Conservation (phyloP, 2,329 filamentous ascomycete species). For the Polychaeton citri region DNA sequence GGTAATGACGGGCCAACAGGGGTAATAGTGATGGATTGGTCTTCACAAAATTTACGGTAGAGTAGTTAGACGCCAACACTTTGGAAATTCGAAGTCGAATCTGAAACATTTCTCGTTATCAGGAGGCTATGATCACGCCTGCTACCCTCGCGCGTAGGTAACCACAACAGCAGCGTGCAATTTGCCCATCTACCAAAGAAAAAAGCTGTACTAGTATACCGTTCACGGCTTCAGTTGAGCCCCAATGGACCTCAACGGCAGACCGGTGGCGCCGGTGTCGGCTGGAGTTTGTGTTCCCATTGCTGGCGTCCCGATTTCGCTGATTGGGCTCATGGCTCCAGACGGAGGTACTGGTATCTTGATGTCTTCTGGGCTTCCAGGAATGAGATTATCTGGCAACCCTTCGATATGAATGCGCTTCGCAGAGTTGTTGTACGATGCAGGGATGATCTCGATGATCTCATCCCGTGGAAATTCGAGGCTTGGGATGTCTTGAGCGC, state of each 20-base stretch:
- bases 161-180: no score
- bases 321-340: conserved; percentile 23
- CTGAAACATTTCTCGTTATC: no score
- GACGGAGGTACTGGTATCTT: conserved; percentile 59
- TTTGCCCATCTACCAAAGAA: no score
- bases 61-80: no score
- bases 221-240: neutral
- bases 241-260: neutral
- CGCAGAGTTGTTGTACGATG: conserved; percentile 92
- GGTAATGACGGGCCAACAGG: no score
- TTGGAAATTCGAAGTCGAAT: no score
- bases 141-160: no score
- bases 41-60: no score
- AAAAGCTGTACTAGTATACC: no score
- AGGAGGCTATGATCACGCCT: no score
- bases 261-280: neutral
- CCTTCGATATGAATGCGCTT: conserved; percentile 76
- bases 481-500: conserved; percentile 83
- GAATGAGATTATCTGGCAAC: conserved; percentile 53
- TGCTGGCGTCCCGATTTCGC: conserved; percentile 25
- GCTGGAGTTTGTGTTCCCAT: neutral
- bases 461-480: conserved; percentile 91
- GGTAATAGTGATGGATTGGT: no score
- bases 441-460: conserved; percentile 97
- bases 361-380: conserved; percentile 68